Percentiles rank a stretch among this genome's conserved stretches.
phyloP scores from a whole-genome alignment of 345 rosid genomes.

The Hibiscus tridactylites region DNA sequence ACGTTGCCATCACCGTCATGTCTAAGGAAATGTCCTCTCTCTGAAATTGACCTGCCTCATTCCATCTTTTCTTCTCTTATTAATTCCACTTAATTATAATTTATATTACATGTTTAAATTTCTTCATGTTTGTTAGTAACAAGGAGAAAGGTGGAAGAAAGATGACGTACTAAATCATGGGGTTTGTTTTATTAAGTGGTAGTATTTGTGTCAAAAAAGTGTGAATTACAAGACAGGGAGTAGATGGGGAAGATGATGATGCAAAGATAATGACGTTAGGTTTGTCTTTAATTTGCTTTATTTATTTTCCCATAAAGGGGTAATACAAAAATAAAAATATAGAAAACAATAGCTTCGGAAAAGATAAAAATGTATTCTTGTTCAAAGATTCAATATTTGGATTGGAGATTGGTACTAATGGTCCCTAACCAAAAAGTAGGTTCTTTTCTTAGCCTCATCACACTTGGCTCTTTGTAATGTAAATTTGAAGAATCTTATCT shows the following conservation, averaged over 20 bases:
- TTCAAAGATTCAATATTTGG: neutral
- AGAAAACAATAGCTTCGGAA: neutral
- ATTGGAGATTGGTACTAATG: neutral
- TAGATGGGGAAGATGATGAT: neutral
- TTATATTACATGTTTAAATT: neutral
- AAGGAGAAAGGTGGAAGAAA: neutral
- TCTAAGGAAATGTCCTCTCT: neutral
- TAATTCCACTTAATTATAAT: neutral
- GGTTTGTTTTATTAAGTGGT: neutral
- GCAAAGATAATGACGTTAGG: neutral
- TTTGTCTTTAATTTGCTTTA: neutral
- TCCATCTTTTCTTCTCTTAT: neutral
- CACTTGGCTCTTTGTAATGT: neutral
- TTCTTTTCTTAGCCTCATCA: neutral
- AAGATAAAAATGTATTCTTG: neutral
- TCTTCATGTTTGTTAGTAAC: neutral
- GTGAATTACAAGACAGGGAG: neutral
- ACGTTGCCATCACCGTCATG: neutral
- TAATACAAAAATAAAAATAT: neutral
- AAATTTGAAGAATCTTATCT: too few species aligned
- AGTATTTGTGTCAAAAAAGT: neutral
- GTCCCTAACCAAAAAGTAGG: conserved; percentile 2
- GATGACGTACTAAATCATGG: neutral
- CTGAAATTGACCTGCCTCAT: neutral
- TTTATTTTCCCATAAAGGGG: neutral